phyloP scores from a whole-genome alignment of 1,284 basidiomycete species.

The Jaminaea rosea region DNA sequence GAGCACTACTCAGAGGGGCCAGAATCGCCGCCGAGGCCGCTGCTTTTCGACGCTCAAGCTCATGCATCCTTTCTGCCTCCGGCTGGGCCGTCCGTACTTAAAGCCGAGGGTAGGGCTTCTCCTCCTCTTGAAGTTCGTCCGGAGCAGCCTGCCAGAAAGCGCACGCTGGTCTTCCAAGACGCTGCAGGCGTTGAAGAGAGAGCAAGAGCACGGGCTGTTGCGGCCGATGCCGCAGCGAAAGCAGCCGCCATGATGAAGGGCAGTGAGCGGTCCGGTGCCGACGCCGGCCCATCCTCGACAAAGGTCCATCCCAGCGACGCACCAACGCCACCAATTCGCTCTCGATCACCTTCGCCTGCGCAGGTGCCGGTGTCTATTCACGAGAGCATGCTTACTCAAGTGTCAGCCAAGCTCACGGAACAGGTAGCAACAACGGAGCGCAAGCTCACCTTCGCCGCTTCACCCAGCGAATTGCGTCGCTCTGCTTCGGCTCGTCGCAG shows the following conservation, averaged over 20 bases:
- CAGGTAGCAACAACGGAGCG: no score
- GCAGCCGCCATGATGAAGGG: not conserved
- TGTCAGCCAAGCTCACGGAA: not conserved
- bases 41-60: not conserved
- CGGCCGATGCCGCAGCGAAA: not conserved
- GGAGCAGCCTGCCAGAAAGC: not conserved
- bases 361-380: no score
- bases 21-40: not conserved
- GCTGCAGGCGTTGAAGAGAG: not conserved
- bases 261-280: no score
- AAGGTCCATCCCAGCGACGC: no score
- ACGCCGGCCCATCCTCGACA: no score
- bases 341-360: not conserved
- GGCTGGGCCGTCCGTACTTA: no score
- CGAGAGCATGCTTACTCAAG: not conserved
- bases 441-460: not conserved
- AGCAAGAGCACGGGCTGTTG: not conserved
- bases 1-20: not conserved
- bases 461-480: not conserved
- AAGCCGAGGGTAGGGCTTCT: no score
- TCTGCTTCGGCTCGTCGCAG: not conserved
- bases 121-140: not conserved
- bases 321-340: not conserved
- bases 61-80: not conserved
- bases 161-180: not conserved